Percentiles rank a stretch among this genome's conserved stretches.
These are phyloP conservation scores for Hordeum marinum DNA, from an alignment of 176 grass and related monocot genomes.

Conservation along the genomic window DNA sequence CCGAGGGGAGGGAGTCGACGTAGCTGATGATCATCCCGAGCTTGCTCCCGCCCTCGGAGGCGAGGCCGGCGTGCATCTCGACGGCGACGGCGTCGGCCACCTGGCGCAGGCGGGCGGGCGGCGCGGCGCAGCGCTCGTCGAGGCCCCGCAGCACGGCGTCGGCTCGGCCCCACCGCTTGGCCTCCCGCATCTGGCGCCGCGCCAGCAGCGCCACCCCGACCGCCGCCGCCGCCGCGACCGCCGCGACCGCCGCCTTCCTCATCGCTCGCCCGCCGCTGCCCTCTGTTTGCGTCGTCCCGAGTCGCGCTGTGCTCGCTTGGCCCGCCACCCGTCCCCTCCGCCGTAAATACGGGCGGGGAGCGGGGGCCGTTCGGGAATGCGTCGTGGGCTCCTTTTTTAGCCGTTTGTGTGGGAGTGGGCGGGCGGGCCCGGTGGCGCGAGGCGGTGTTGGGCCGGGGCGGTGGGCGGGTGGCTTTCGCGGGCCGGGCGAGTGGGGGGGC, in stretches of 20 bases:
- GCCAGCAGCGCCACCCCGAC: constrained; percentile 33
- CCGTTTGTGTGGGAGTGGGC: too few species aligned
- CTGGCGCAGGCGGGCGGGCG: constrained; percentile 49
- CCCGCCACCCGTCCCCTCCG: neutral
- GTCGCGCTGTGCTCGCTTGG: neutral
- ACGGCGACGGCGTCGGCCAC: constrained; percentile 71
- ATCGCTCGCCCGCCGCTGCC: constrained; percentile 7
- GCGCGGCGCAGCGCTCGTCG: constrained; percentile 40
- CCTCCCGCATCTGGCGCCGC: constrained; percentile 25
- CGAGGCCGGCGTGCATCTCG: constrained; percentile 71
- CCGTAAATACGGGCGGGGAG: neutral
- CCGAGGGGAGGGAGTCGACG: constrained; percentile 68
- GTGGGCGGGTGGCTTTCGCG: neutral
- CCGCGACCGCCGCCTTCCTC: constrained; percentile 28
- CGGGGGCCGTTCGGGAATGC: neutral
- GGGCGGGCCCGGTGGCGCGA: too few species aligned
- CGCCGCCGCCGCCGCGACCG: constrained; percentile 24
- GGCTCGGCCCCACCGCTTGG: constrained; percentile 29
- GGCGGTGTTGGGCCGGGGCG: too few species aligned
- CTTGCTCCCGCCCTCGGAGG: constrained; percentile 43
- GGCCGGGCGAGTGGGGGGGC: neutral
- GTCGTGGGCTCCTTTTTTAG: neutral
- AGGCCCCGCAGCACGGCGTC: constrained; percentile 44
- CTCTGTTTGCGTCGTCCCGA: too few species aligned
- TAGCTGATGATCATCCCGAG: constrained; percentile 89